Evolutionary conservation across 2,329 filamentous ascomycete species (phyloP).

Genomic region (Colletotrichum gloeosporioides): DNA sequence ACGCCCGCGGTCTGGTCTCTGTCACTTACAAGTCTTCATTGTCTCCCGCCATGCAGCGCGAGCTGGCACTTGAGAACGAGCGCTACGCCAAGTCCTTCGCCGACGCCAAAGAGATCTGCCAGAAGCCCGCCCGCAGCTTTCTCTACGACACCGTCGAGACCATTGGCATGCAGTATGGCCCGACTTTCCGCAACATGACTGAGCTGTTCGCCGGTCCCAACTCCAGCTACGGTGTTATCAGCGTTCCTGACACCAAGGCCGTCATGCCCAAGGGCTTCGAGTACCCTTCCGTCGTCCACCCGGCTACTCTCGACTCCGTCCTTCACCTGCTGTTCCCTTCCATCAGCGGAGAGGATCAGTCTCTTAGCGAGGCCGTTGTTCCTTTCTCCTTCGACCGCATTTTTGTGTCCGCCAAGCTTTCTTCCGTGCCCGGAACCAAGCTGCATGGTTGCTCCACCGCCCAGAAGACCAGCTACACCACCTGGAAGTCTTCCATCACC

Average conservation of each 20-base stretch:
- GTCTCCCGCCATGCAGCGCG: conserved; percentile 4
- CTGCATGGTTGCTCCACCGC: conserved; percentile 9
- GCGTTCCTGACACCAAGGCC: conserved; percentile 12
- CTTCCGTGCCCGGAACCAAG: neutral
- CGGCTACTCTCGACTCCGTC: conserved; percentile 18
- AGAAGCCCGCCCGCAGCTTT: conserved; percentile 9
- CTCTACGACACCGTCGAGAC: conserved; percentile 22
- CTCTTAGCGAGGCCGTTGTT: conserved; percentile 7
- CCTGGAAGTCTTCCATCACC: conserved; percentile 13
- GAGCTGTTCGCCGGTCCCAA: neutral
- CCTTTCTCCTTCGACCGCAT: conserved; percentile 15
- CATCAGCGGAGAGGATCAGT: conserved; percentile 12
- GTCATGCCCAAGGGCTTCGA: conserved; percentile 20
- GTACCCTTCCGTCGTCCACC: conserved; percentile 15
- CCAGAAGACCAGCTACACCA: conserved; percentile 19
- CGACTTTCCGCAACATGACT: conserved; percentile 22
- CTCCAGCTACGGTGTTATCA: neutral
- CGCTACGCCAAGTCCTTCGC: conserved; percentile 2
- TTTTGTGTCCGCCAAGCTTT: conserved; percentile 11
- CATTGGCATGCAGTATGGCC: conserved; percentile 23
- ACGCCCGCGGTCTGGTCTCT: conserved; percentile 20
- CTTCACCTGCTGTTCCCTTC: conserved; percentile 21
- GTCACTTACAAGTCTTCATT: conserved; percentile 5
- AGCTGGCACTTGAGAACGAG: conserved; percentile 5
- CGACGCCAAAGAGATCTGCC: conserved; percentile 3